Evolutionary conservation across 2,329 filamentous ascomycete species (phyloP), one percentile per base, ranked within the genome.

Genomic region (Penicillium occitanis): DNA sequence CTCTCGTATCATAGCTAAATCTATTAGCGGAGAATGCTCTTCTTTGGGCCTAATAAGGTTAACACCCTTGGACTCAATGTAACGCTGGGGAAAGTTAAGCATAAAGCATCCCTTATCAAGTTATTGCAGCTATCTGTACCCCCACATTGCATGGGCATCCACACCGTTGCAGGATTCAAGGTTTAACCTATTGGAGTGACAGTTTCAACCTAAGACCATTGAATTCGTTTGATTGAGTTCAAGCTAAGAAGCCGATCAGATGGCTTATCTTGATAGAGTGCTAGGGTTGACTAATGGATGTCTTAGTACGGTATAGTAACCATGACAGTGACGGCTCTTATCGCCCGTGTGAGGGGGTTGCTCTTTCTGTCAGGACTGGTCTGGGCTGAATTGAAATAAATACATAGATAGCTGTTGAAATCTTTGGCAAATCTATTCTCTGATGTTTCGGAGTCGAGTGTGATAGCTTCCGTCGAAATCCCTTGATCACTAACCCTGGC

Each of bases 161-260:
- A 35, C 19, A 19, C 50, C 28, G 50, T 28, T n/a, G 28, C 50
- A 33, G 17, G 8, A n/a, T 10, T 50, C 14, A 17, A 53, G 17
- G 51, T 55, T 35, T 57, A 25, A 22, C 53, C 53, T 37, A 37
- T 57, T 57, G 6, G 53, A 40, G 53, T 35, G 11, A 57, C 48
- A 48, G 5, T 0, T 14, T 19, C n/a, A 13, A n/a, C 30, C 33
- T 30, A 22, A 7, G 3, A 13, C 30, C 53, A 5, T 37, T 17
- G 33, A 14, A 14, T 8, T 37, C 33, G n/a, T 57, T 57, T 5
- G 11, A 35, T 22, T 37, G 53, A 17, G n/a, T 57, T 11, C 6
- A 35, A 48, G 58, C 58, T 42, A 61, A 61, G 58, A 44, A 37
- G 58, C 58, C 42, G 58, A 60, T 60, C 58, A n/a, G 17, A 17